Evolutionary conservation across 768 basidiomycete species (phyloP).

Genomic region (Tulasnella sp.): DNA sequence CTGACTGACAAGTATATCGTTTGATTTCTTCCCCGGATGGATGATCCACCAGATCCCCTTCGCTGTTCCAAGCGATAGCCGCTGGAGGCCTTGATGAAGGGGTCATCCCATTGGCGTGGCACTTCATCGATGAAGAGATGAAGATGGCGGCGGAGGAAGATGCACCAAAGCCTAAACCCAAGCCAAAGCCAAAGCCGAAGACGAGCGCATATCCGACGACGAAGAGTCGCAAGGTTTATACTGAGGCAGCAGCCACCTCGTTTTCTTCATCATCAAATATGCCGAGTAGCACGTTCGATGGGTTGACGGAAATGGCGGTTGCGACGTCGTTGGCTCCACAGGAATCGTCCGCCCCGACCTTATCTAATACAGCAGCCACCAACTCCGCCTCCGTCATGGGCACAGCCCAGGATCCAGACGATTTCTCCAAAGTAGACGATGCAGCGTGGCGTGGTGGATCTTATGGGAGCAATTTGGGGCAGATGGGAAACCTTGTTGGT

Average conservation of each 20-base stretch:
- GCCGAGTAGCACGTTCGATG: background rate
- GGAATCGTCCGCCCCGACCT: background rate
- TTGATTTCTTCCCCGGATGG: background rate
- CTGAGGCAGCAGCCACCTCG: background rate
- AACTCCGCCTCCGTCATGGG: background rate
- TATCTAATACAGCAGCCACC: background rate
- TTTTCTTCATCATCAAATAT: background rate
- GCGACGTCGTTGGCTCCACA: background rate
- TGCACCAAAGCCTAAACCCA: background rate
- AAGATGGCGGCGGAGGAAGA: background rate
- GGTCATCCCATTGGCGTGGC: constrained; percentile 1
- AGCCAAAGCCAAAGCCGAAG: background rate
- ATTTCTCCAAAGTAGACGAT: background rate
- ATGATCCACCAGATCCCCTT: constrained; percentile 1
- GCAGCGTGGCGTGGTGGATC: background rate
- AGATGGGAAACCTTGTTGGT: background rate
- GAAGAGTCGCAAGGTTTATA: background rate
- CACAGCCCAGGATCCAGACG: background rate
- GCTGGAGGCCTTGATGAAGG: constrained; percentile 6
- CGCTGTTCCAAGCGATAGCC: constrained; percentile 5
- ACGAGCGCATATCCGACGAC: background rate
- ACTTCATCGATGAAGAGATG: constrained; percentile 9
- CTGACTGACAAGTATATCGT: background rate
- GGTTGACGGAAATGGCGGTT: background rate
- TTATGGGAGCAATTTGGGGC: background rate